phyloP scores from a whole-genome alignment of 441 rosid genomes.

The Lepidium campestre region DNA sequence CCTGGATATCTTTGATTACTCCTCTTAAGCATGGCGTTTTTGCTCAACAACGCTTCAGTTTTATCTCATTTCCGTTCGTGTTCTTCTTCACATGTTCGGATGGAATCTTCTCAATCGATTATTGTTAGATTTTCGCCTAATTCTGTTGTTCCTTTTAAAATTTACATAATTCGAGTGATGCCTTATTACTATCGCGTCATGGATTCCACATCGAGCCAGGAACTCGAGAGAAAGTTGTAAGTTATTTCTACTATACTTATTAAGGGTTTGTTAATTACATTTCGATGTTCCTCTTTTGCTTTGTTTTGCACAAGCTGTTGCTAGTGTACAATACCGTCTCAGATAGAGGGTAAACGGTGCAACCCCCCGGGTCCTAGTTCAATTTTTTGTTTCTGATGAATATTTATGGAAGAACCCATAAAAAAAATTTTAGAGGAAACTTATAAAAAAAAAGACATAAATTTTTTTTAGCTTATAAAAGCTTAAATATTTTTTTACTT shows the following conservation, averaged over 20 bases:
- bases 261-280: not conserved
- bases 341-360: too few species aligned
- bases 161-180: slow-evolving; percentile 31
- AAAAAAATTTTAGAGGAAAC: too few species aligned
- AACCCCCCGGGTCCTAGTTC: too few species aligned
- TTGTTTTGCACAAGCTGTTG: not conserved
- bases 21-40: slow-evolving; percentile 42
- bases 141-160: not conserved
- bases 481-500: too few species aligned
- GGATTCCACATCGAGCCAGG: slow-evolving; percentile 60
- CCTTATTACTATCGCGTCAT: slow-evolving; percentile 40
- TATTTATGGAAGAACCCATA: too few species aligned
- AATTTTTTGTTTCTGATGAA: too few species aligned
- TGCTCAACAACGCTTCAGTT: slow-evolving; percentile 36
- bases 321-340: too few species aligned
- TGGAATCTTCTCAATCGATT: not conserved
- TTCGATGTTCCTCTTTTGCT: not conserved
- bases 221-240: slow-evolving; percentile 79
- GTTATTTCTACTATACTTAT: slow-evolving; percentile 6
- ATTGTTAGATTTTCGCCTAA: not conserved
- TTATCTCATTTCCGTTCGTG: slow-evolving; percentile 40
- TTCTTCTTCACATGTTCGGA: slow-evolving; percentile 41
- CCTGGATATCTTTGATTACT: not conserved
- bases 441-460: too few species aligned
- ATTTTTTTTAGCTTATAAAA: too few species aligned